These are phyloP conservation scores for Colletotrichum aenigma DNA, from an alignment of 2,329 filamentous ascomycete species.

Conservation along the genomic window DNA sequence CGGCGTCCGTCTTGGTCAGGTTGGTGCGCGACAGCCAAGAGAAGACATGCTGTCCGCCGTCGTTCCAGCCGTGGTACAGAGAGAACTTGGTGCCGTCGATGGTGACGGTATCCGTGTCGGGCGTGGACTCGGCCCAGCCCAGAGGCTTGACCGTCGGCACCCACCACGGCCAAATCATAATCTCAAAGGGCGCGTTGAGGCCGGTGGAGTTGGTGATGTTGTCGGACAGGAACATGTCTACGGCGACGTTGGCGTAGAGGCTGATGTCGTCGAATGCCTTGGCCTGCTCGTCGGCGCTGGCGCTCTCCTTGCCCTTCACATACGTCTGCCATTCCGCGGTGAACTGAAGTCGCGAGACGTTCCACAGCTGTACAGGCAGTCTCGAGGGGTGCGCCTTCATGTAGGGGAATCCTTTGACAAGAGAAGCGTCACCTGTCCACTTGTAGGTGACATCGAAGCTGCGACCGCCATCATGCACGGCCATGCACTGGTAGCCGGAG, in stretches of 20 bases:
- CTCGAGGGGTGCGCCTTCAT: constrained; percentile 12
- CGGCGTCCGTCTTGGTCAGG: constrained; percentile 10
- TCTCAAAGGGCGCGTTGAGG: constrained; percentile 15
- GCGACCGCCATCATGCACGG: constrained; percentile 9
- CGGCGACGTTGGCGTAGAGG: constrained; percentile 18
- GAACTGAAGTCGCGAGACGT: constrained; percentile 11
- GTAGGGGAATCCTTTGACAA: constrained; percentile 15
- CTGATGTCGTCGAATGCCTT: constrained; percentile 2
- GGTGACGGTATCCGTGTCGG: constrained; percentile 11
- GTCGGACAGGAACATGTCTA: constrained; percentile 18
- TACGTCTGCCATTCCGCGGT: constrained; percentile 14
- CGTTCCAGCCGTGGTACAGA: constrained; percentile 18
- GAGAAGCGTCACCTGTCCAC: constrained; percentile 16
- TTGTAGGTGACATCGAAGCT: constrained; percentile 15
- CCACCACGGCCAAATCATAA: constrained; percentile 21
- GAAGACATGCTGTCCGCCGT: constrained; percentile 17
- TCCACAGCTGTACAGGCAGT: constrained; percentile 15
- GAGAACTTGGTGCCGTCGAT: constrained; percentile 16
- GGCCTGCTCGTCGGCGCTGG: constrained; percentile 1
- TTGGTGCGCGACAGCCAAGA: constrained; percentile 15
- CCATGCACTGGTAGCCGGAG: constrained; percentile 16
- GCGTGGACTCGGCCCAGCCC: constrained; percentile 14
- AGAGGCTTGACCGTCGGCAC: constrained; percentile 17
- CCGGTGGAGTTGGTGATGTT: constrained; percentile 12
- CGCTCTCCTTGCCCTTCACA: constrained; percentile 11